Base-by-base conservation (phyloP, 345 rosid genomes). In the Carallia brachiata region DNA sequence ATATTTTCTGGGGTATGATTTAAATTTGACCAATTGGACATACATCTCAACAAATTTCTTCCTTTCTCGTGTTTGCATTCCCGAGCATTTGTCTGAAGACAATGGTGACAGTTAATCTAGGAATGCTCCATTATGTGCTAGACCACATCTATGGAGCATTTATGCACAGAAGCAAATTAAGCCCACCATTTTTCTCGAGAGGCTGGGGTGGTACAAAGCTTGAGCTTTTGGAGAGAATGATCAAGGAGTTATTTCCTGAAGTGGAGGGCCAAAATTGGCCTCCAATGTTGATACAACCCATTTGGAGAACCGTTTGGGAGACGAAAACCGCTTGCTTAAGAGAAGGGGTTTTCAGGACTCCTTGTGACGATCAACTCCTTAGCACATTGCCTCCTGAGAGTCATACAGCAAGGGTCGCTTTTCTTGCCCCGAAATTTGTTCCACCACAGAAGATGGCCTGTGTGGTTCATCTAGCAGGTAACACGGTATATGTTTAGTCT, bases 391-490 rank as follows among this genome's bases (percentile, higher is more conserved):
- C 99, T 60, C 94, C 92, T 0, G 98, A 95, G 82, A 82, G 94
- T 77, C 96, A 80, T 67, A 90, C 69, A 34, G 94, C 94, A 0
- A 85, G 98, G 72, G 98, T 95, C 66, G 90, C 96, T 69, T 95
- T 92, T 84, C 96, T 95, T 40, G 76, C 84, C 12, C 99, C 97
- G 0, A 95, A 90, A 66, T 72, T 32, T 27, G 86, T 90, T 61
- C 85, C 90, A 5, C 92, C 98, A 0, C 94, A 89, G 66, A 95
- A 81, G 75, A 85, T 88, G 96, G 93, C 98, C 2, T 95, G 99
- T 75, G 99, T 95, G 28, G 89, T 95, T 87, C 99, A 95, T 78
- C 99, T 95, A 77, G 99, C 98, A 72, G 99, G 99, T 90, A 91
- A 61, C 36, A 28, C 61, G 31, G 57, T 62, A 2, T 57, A 65